Conservation (phyloP, 2,329 filamentous ascomycete species). For the Moelleriella libera region DNA sequence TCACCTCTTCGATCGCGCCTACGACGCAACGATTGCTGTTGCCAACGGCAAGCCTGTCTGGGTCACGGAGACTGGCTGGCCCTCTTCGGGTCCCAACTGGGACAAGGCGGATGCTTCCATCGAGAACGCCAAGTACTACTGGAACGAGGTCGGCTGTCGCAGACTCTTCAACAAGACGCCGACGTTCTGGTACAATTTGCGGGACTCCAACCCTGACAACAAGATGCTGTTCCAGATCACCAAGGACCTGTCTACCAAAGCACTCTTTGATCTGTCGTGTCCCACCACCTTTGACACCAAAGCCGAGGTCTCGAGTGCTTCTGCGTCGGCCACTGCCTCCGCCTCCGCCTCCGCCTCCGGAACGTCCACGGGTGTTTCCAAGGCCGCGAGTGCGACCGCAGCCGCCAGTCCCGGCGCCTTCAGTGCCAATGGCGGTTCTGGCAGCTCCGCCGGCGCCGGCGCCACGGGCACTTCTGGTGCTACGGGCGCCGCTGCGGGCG, state of each 20-base stretch:
- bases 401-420: constrained; percentile 3
- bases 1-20: constrained; percentile 38
- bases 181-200: constrained; percentile 48
- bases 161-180: constrained; percentile 39
- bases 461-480: background rate
- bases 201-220: constrained; percentile 47
- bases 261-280: constrained; percentile 40
- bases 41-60: constrained; percentile 40
- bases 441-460: constrained; percentile 3
- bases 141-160: constrained; percentile 45
- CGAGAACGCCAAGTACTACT: constrained; percentile 49
- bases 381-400: constrained; percentile 2
- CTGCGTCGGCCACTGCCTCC: constrained; percentile 1
- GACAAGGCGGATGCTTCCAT: constrained; percentile 40
- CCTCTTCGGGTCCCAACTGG: constrained; percentile 35
- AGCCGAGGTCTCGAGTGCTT: constrained; percentile 6
- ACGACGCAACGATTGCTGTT: constrained; percentile 27
- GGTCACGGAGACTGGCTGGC: constrained; percentile 55
- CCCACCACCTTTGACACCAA: constrained; percentile 24
- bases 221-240: constrained; percentile 43
- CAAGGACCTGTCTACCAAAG: constrained; percentile 34
- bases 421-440: constrained; percentile 1
- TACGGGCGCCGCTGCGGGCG: background rate
- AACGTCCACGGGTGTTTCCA: background rate
- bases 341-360: constrained; percentile 1